A percentile compares a stretch with the other conserved stretches of the same genome.
phyloP scores from a whole-genome alignment of 208 protist species.

The Trichomonas gallinae region DNA sequence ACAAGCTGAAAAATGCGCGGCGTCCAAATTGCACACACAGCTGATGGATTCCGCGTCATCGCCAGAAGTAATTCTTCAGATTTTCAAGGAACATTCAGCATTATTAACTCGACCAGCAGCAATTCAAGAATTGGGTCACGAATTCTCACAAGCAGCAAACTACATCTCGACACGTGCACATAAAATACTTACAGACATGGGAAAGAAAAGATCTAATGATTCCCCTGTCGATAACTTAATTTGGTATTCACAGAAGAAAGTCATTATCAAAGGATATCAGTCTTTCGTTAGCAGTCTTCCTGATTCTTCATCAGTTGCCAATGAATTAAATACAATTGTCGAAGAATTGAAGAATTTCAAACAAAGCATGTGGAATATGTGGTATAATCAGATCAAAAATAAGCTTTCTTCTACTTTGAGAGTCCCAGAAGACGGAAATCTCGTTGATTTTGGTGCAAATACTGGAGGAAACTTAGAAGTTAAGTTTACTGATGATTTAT shows the following conservation, averaged over 20 bases:
- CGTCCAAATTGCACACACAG: slow-evolving; percentile 2
- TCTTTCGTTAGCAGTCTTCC: background rate
- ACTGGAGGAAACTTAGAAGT: background rate
- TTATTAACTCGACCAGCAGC: background rate
- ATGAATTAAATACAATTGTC: background rate
- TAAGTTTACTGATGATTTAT: slow-evolving; percentile 17
- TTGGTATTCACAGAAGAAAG: background rate
- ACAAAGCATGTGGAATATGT: background rate
- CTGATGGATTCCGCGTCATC: background rate
- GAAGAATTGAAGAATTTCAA: background rate
- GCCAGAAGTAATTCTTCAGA: background rate
- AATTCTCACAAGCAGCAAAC: background rate
- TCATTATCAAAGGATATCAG: background rate
- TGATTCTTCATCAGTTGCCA: background rate
- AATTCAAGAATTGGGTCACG: background rate
- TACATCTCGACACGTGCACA: background rate
- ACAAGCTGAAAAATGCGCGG: background rate
- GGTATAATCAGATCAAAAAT: background rate
- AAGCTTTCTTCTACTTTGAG: background rate
- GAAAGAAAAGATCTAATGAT: background rate
- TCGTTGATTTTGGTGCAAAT: background rate
- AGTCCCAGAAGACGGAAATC: background rate
- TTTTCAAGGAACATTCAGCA: background rate
- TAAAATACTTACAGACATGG: background rate
- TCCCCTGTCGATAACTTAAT: background rate